Evolutionary conservation across 2,329 filamentous ascomycete species (phyloP).

Genomic region (Nothopassalora personata): DNA sequence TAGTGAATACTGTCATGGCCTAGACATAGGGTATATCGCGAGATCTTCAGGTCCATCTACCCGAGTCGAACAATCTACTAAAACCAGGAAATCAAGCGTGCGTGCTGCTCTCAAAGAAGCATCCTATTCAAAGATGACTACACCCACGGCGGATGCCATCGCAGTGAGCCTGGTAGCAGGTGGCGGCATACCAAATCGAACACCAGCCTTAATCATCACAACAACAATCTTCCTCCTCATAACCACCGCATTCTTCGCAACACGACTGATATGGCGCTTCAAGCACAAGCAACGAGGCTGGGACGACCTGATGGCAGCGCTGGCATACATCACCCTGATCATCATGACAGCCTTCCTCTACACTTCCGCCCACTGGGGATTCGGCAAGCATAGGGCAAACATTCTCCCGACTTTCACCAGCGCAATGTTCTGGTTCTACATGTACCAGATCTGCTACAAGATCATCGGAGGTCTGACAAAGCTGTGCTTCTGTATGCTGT

Average conservation of each 20-base stretch:
- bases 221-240: slow-evolving; percentile 20
- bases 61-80: neutral
- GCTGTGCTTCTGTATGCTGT: slow-evolving; percentile 25
- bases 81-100: neutral
- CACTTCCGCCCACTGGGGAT: slow-evolving; percentile 20
- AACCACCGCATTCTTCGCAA: slow-evolving; percentile 17
- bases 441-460: slow-evolving; percentile 28
- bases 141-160: neutral
- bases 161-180: neutral
- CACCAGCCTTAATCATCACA: slow-evolving; percentile 15
- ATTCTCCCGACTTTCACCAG: slow-evolving; percentile 13
- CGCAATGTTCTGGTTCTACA: slow-evolving; percentile 25
- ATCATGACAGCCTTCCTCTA: slow-evolving; percentile 20
- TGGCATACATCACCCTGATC: slow-evolving; percentile 19
- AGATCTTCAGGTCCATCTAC: neutral
- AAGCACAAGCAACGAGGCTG: slow-evolving; percentile 16
- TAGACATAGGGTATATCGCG: neutral
- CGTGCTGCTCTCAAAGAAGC: neutral
- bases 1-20: neutral
- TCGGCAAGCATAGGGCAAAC: slow-evolving; percentile 21
- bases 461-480: slow-evolving; percentile 26
- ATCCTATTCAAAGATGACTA: neutral
- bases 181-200: slow-evolving; percentile 13
- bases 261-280: slow-evolving; percentile 18
- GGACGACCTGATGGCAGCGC: slow-evolving; percentile 21